phyloP scores from a whole-genome alignment of 2,329 filamentous ascomycete genomes.

The Claviceps paspali region DNA sequence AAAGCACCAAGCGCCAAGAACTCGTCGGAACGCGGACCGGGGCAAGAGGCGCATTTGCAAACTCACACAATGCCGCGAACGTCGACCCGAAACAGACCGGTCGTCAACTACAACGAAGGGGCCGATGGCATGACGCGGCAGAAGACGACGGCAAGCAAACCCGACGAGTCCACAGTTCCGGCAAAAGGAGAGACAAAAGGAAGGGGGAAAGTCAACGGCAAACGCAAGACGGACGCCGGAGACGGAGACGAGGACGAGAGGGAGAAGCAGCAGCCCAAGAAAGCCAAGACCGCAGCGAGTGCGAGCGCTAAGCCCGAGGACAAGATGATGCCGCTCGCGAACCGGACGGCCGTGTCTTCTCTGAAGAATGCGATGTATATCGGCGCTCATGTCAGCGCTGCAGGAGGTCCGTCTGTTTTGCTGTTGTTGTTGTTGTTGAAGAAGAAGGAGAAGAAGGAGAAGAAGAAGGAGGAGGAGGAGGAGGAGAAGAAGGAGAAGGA shows the following conservation, averaged over 20 bases:
- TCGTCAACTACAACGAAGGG: conserved; percentile 18
- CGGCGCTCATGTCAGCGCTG: conserved; percentile 81
- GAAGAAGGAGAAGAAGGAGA: too few species aligned
- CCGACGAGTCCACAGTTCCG: too few species aligned
- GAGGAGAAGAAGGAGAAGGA: too few species aligned
- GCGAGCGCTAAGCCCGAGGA: conserved; percentile 19
- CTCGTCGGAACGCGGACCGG: neutral
- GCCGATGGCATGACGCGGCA: conserved; percentile 5
- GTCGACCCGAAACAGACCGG: conserved; percentile 18
- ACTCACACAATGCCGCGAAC: conserved; percentile 21
- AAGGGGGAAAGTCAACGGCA: too few species aligned
- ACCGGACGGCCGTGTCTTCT: conserved; percentile 46
- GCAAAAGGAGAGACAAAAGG: too few species aligned
- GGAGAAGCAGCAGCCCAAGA: conserved; percentile 22
- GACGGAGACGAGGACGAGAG: conserved; percentile 9
- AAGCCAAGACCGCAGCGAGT: conserved; percentile 17
- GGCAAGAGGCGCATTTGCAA: too few species aligned
- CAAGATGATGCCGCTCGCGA: conserved; percentile 45
- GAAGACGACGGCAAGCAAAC: too few species aligned
- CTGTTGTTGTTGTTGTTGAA: neutral
- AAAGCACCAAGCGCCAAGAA: neutral
- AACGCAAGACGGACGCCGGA: conserved; percentile 10
- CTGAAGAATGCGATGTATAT: conserved; percentile 63
- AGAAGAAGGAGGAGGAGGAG: too few species aligned
- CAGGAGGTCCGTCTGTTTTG: conserved; percentile 48